phyloP scores from a whole-genome alignment of 2,329 filamentous ascomycete species.

The Didymella exigua region DNA sequence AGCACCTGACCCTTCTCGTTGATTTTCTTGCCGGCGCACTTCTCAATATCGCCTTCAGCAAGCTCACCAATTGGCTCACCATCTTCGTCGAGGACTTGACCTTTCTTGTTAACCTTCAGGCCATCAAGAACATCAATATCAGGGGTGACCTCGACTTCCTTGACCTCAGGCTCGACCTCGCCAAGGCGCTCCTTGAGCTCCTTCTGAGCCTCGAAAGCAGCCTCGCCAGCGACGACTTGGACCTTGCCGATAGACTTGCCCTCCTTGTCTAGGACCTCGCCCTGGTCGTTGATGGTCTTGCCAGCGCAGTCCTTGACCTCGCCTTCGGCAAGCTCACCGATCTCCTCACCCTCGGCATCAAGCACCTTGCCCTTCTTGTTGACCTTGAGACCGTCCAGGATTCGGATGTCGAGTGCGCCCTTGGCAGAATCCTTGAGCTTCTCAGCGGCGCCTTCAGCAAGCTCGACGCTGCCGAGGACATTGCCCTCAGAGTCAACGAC shows the following conservation, averaged over 20 bases:
- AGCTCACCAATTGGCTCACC: constrained; percentile 61
- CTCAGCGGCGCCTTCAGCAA: constrained; percentile 56
- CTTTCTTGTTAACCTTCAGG: constrained; percentile 65
- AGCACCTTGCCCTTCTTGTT: constrained; percentile 64
- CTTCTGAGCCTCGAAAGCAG: constrained; percentile 58
- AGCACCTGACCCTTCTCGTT: constrained; percentile 69
- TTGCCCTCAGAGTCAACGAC: constrained; percentile 59
- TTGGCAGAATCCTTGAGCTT: constrained; percentile 52
- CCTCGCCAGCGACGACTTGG: constrained; percentile 55
- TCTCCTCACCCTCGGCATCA: constrained; percentile 57
- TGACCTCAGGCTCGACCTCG: constrained; percentile 52
- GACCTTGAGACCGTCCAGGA: constrained; percentile 60
- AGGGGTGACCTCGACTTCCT: constrained; percentile 49
- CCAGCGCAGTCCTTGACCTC: constrained; percentile 53
- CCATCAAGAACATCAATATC: constrained; percentile 57
- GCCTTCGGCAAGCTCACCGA: constrained; percentile 57
- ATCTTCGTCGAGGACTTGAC: constrained; percentile 58
- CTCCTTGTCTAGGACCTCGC: constrained; percentile 58
- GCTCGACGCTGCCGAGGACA: constrained; percentile 57
- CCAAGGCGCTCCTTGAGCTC: constrained; percentile 53
- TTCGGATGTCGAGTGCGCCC: constrained; percentile 53
- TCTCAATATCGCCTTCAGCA: constrained; percentile 62
- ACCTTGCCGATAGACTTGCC: constrained; percentile 58
- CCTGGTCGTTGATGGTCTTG: constrained; percentile 58
- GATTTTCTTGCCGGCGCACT: constrained; percentile 69